Evolutionary conservation across 2,329 filamentous ascomycete species (phyloP), one percentile per base, ranked within the genome.

Genomic region (Fusarium burgessii): DNA sequence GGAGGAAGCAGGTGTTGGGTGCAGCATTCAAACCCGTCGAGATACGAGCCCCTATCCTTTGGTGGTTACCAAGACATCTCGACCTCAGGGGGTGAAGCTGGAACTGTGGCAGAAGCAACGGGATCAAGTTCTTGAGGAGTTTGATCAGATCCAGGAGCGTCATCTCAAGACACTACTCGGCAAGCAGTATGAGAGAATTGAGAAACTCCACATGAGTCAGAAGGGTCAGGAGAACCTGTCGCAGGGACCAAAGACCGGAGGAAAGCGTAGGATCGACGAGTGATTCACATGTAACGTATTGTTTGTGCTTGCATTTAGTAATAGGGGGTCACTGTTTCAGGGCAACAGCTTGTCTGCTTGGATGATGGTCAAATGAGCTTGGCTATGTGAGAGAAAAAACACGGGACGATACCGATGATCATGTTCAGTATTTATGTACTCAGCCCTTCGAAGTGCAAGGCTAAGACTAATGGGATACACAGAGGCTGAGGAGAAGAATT

Each of bases 51-150:
- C 62, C 1, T 40, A 71, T 11, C 72, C 59, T 2, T 36, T 78
- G 9, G 69, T 78, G 5, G 72, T 79, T n/a, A 75, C 67, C 32
- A 80, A 78, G 72, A 64, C 60, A 18, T 42, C 33, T 33, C 45
- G 12, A 11, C 47, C 45, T 33, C n/a, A 45, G 12, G 45, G 58
- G 6, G 5, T 41, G 3, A 46, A 17, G 13, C 15, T 35, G 2
- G 17, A 20, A 29, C 5, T 23, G 8, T 72, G 65, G 70, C 23
- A 20, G 8, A 8, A 20, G 14, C 40, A 51, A 12, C 36, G 58
- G 5, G 29, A 47, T 9, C 14, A 49, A 5, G 52, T 54, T 6
- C 23, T 32, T 2, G 51, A 45, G 23, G 10, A 49, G 17, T 23
- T 72, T 7, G 17, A 15, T 1, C 42, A 29, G 6, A 62, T 72